Conservation (phyloP, 192 early-diverging fungal species). For the Kickxella alabastrina region DNA sequence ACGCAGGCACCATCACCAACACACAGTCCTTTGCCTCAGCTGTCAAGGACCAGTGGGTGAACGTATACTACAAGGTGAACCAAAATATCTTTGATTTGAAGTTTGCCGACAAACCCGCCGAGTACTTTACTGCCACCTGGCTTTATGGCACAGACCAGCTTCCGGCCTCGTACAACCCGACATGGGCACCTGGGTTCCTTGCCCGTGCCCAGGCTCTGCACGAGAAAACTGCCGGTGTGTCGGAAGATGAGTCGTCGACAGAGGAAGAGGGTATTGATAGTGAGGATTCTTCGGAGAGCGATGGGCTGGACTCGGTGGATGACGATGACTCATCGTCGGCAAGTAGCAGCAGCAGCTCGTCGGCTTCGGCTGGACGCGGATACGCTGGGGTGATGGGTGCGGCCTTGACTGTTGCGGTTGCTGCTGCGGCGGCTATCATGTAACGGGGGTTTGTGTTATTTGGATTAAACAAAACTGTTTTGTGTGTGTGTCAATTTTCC, state of each 20-base stretch:
- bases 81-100: slow-evolving; percentile 12
- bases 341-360: too few species aligned
- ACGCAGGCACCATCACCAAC: slow-evolving; percentile 22
- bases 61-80: slow-evolving; percentile 35
- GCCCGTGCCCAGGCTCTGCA: slow-evolving; percentile 10
- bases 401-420: too few species aligned
- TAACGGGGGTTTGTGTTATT: too few species aligned
- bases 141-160: slow-evolving; percentile 36
- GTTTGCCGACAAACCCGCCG: neutral
- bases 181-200: slow-evolving; percentile 20
- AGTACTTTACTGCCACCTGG: slow-evolving; percentile 19
- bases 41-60: slow-evolving; percentile 21
- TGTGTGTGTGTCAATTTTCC: too few species aligned
- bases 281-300: too few species aligned
- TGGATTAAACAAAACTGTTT: too few species aligned
- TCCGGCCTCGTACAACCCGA: slow-evolving; percentile 13
- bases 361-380: too few species aligned
- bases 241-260: neutral
- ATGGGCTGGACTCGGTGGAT: too few species aligned
- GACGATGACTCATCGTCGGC: too few species aligned
- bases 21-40: slow-evolving; percentile 9
- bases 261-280: neutral
- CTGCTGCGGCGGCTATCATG: too few species aligned
- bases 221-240: neutral
- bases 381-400: too few species aligned